Percentiles rank a stretch among this genome's conserved stretches.
These are phyloP conservation scores for Prosopis cineraria DNA, from an alignment of 306 rosid species.

Conservation along the genomic window DNA sequence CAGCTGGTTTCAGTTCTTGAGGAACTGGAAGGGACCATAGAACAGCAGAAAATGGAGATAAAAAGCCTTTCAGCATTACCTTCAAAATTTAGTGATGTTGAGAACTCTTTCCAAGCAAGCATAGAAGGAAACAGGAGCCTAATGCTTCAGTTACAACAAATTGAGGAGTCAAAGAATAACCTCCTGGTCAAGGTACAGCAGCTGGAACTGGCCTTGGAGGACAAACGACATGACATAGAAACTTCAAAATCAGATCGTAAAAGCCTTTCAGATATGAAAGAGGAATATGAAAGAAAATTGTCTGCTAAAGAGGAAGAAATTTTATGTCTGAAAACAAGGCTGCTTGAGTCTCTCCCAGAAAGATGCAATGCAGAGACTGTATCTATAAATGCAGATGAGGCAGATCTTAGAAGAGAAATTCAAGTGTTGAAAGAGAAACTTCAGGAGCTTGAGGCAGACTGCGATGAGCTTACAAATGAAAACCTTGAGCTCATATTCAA, in stretches of 20 bases:
- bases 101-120: conserved; percentile 49
- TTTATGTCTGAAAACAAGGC: conserved; percentile 42
- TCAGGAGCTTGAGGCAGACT: conserved; percentile 88
- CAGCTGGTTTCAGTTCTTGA: conserved; percentile 90
- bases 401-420: conserved; percentile 57
- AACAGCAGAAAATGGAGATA: conserved; percentile 69
- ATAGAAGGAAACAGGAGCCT: conserved; percentile 55
- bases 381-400: conserved; percentile 48
- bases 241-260: conserved; percentile 37
- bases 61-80: conserved; percentile 60
- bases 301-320: conserved; percentile 61
- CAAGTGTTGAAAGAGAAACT: conserved; percentile 70
- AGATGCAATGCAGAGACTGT: conserved; percentile 40
- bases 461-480: conserved; percentile 93
- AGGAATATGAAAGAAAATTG: conserved; percentile 47
- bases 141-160: conserved; percentile 50
- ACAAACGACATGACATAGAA: conserved; percentile 48
- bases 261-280: conserved; percentile 47
- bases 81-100: conserved; percentile 47
- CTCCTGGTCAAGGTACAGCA: conserved; percentile 54
- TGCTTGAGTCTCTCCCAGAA: conserved; percentile 50
- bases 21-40: conserved; percentile 81
- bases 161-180: conserved; percentile 68
- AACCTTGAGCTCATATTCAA: conserved; percentile 85
- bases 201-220: conserved; percentile 65